Conservation (phyloP, 23 red algal species). For the Gracilaria caudata region DNA sequence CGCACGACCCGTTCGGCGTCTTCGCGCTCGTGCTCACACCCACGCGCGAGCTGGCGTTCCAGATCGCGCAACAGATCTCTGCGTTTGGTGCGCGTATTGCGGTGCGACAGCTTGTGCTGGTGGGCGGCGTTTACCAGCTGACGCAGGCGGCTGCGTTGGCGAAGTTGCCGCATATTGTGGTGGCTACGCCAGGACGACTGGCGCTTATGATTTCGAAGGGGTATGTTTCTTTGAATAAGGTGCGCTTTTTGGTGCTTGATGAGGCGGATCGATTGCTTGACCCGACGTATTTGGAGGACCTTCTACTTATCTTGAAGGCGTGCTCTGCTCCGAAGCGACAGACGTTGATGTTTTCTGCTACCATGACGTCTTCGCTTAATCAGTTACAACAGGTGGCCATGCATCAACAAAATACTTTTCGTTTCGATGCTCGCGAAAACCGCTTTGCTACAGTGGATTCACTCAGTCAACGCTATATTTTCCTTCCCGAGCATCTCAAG, state of each 20-base stretch:
- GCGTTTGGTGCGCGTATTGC: slow-evolving; percentile 75
- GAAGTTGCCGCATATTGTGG: slow-evolving; percentile 78
- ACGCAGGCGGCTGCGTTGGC: slow-evolving; percentile 64
- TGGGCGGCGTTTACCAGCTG: slow-evolving; percentile 81
- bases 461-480: slow-evolving; percentile 71
- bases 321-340: slow-evolving; percentile 51
- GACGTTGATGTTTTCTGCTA: slow-evolving; percentile 93
- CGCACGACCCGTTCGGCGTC: slow-evolving; percentile 70
- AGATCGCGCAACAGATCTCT: slow-evolving; percentile 78
- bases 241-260: slow-evolving; percentile 77
- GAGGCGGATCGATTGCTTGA: slow-evolving; percentile 89
- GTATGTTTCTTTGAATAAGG: slow-evolving; percentile 35
- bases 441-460: slow-evolving; percentile 72
- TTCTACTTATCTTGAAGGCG: slow-evolving; percentile 52
- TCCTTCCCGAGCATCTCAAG: slow-evolving; percentile 79
- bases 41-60: slow-evolving; percentile 93
- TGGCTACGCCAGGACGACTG: slow-evolving; percentile 90
- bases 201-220: slow-evolving; percentile 64
- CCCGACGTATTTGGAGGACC: slow-evolving; percentile 54
- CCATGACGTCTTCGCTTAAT: slow-evolving; percentile 76
- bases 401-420: slow-evolving; percentile 41
- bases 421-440: slow-evolving; percentile 72
- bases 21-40: slow-evolving; percentile 92
- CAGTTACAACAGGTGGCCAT: slow-evolving; percentile 51
- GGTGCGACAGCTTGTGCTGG: slow-evolving; percentile 60